phyloP scores from a whole-genome alignment of 495 filamentous ascomycete species.

The Penicillium samsonianum region DNA sequence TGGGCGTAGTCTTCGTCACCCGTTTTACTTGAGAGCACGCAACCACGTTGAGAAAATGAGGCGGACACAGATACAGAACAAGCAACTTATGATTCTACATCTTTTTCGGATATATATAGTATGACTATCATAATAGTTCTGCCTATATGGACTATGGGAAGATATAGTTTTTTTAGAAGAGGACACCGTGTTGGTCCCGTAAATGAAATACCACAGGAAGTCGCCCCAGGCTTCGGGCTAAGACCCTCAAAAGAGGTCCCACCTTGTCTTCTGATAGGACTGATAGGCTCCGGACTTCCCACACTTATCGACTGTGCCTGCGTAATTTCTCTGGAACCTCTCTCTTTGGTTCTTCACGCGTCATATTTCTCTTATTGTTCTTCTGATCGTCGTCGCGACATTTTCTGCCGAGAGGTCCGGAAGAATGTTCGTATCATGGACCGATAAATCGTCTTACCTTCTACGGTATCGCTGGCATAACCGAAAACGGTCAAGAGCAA shows the following conservation, averaged over 20 bases:
- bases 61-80: background rate
- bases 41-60: constrained; percentile 2
- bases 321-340: constrained; percentile 1
- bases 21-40: constrained; percentile 8
- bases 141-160: background rate
- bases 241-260: constrained; percentile 1
- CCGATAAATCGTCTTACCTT: constrained; percentile 52
- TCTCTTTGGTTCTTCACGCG: constrained; percentile 8
- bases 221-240: constrained; percentile 5
- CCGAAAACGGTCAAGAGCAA: constrained; percentile 54
- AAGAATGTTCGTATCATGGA: constrained; percentile 46
- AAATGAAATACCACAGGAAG: constrained; percentile 19
- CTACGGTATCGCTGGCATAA: constrained; percentile 49
- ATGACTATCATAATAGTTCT: constrained; percentile 11
- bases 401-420: constrained; percentile 30
- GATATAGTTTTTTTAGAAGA: constrained; percentile 20
- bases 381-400: constrained; percentile 10
- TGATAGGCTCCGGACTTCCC: background rate
- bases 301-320: constrained; percentile 19
- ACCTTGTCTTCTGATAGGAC: constrained; percentile 23
- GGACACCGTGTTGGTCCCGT: constrained; percentile 50
- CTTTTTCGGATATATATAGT: background rate
- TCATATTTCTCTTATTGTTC: constrained; percentile 2
- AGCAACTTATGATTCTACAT: background rate
- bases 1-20: constrained; percentile 23